Conservation (phyloP, 805 yeast genomes). For the Schwanniomyces polymorphus region DNA sequence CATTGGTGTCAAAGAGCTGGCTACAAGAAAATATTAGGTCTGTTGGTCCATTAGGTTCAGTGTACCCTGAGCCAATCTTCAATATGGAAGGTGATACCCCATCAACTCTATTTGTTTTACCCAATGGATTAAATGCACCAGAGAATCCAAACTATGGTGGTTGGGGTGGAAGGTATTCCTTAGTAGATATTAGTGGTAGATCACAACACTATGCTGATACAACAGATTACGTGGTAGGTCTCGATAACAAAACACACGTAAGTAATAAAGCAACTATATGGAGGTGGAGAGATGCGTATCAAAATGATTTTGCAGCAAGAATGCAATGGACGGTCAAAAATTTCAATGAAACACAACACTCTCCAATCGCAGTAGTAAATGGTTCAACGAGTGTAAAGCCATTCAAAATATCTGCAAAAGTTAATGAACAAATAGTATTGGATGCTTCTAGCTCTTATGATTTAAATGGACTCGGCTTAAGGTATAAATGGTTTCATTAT, state of each 20-base stretch:
- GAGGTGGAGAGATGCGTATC: slow-evolving; percentile 33
- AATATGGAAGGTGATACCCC: slow-evolving; percentile 33
- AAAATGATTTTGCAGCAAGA: slow-evolving; percentile 27
- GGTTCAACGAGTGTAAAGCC: slow-evolving; percentile 18
- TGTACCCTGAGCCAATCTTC: slow-evolving; percentile 19
- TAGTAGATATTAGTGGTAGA: slow-evolving; percentile 16
- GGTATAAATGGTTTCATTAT: slow-evolving; percentile 25
- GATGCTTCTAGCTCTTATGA: slow-evolving; percentile 24
- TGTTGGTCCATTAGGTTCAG: slow-evolving; percentile 24
- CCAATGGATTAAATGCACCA: slow-evolving; percentile 28
- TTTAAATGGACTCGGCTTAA: slow-evolving; percentile 12
- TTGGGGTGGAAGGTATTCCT: slow-evolving; percentile 33
- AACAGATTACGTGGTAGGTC: slow-evolving; percentile 19
- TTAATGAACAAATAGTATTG: slow-evolving; percentile 12
- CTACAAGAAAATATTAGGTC: slow-evolving; percentile 15
- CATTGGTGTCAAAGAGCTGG: slow-evolving; percentile 23
- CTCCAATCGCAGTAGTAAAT: slow-evolving; percentile 22
- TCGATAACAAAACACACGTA: slow-evolving; percentile 11
- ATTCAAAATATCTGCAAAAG: slow-evolving; percentile 7
- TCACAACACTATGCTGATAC: slow-evolving; percentile 19
- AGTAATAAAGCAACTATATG: slow-evolving; percentile 28
- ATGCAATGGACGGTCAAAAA: slow-evolving; percentile 29
- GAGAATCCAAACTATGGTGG: slow-evolving; percentile 28
- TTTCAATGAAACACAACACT: slow-evolving; percentile 21
- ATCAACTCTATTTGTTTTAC: slow-evolving; percentile 19